Conservation (phyloP, 2,329 filamentous ascomycete species). For the Alternaria postmessia region DNA sequence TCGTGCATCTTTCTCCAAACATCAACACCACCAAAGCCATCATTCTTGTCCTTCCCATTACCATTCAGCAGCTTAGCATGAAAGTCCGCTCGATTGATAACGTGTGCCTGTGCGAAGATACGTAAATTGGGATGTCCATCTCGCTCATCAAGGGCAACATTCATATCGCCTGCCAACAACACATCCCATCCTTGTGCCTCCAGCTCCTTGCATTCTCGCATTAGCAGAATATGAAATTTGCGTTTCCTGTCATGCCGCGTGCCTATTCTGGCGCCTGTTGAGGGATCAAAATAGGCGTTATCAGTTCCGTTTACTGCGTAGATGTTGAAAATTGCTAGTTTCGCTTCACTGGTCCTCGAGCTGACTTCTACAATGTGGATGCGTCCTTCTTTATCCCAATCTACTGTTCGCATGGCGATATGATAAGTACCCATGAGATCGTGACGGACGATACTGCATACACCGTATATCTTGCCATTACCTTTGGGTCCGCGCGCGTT, state of each 20-base stretch:
- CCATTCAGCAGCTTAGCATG: slow-evolving; percentile 56
- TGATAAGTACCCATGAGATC: slow-evolving; percentile 47
- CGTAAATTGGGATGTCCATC: slow-evolving; percentile 60
- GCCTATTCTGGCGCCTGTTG: slow-evolving; percentile 53
- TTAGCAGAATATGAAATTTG: slow-evolving; percentile 57
- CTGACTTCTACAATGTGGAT: slow-evolving; percentile 57
- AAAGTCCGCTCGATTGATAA: slow-evolving; percentile 62
- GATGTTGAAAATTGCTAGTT: slow-evolving; percentile 60
- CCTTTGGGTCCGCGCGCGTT: slow-evolving; percentile 58
- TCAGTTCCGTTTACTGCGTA: slow-evolving; percentile 64
- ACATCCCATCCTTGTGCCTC: slow-evolving; percentile 55
- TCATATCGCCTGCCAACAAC: slow-evolving; percentile 62
- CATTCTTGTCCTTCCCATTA: slow-evolving; percentile 8
- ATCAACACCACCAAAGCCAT: slow-evolving; percentile 52
- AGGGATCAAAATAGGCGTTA: slow-evolving; percentile 55
- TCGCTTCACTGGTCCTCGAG: slow-evolving; percentile 14
- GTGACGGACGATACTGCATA: slow-evolving; percentile 59
- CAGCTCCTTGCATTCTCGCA: slow-evolving; percentile 55
- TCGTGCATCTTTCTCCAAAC: slow-evolving; percentile 58
- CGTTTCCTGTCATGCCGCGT: slow-evolving; percentile 63
- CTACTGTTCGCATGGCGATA: slow-evolving; percentile 46
- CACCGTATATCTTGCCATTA: slow-evolving; percentile 61
- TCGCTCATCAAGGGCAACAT: slow-evolving; percentile 55
- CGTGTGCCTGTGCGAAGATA: slow-evolving; percentile 57
- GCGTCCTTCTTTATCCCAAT: slow-evolving; percentile 63